These are phyloP conservation scores for Mycosphaerelloides madeirae DNA, from an alignment of 2,329 filamentous ascomycete genomes.

Conservation along the genomic window DNA sequence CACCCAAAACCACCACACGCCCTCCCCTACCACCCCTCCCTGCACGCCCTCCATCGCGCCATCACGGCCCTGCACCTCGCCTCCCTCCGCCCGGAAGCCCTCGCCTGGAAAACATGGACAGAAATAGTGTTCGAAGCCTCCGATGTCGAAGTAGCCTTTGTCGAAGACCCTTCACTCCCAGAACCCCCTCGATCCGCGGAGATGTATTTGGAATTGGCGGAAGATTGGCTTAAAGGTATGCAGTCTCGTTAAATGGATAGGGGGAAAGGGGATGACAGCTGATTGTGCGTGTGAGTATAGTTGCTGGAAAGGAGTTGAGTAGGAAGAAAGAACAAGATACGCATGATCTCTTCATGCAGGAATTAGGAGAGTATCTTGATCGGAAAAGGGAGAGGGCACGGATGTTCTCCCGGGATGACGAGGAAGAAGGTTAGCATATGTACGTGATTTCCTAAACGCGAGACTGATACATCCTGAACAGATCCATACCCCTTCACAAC, in stretches of 20 bases:
- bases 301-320: background rate
- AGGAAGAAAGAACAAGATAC: background rate
- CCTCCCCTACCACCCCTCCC: background rate
- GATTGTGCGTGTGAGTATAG: background rate
- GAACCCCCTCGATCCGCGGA: too few relatives aligned
- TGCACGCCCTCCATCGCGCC: background rate
- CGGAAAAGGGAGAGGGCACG: background rate
- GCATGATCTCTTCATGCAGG: background rate
- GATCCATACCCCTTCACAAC: background rate
- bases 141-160: background rate
- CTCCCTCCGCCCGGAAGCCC: background rate
- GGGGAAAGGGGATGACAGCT: background rate
- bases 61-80: background rate
- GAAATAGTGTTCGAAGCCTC: background rate
- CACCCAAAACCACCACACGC: background rate
- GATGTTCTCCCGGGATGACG: background rate
- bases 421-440: background rate
- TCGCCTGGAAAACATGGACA: background rate
- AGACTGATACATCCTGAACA: too few relatives aligned
- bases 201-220: too few relatives aligned
- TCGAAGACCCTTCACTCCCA: background rate
- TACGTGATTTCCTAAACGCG: too few relatives aligned
- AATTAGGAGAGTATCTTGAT: background rate
- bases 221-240: too few relatives aligned
- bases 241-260: background rate